Evolutionary conservation across 345 rosid species (phyloP).

Genomic region (Ailanthus altissimus): DNA sequence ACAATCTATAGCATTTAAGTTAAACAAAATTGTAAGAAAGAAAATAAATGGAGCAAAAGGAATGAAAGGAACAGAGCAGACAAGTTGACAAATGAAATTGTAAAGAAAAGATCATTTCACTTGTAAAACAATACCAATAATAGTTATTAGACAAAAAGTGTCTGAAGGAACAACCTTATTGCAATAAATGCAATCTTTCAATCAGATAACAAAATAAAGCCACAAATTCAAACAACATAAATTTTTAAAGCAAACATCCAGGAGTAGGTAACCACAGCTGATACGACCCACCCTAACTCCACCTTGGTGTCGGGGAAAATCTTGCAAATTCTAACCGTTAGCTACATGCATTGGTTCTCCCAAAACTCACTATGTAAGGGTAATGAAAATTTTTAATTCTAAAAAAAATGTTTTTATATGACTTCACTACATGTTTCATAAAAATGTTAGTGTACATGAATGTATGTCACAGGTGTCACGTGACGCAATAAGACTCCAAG

Average conservation of each 20-base stretch:
- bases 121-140: not conserved
- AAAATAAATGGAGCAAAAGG: not conserved
- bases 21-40: not conserved
- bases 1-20: not conserved
- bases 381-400: too few relatives aligned
- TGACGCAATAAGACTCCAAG: too few relatives aligned
- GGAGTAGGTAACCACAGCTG: not conserved
- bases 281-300: too few relatives aligned
- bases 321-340: too few relatives aligned
- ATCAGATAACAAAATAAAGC: not conserved
- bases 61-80: not conserved
- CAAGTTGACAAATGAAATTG: not conserved
- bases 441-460: too few relatives aligned
- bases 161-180: not conserved
- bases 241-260: not conserved
- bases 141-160: not conserved
- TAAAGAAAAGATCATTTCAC: not conserved
- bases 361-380: too few relatives aligned
- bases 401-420: too few relatives aligned
- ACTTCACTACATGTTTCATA: too few relatives aligned
- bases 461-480: too few relatives aligned
- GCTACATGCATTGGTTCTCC: too few relatives aligned
- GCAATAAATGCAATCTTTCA: not conserved
- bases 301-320: too few relatives aligned
- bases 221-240: not conserved